phyloP scores from a whole-genome alignment of 345 rosid genomes.

The Cochlearia excelsa region DNA sequence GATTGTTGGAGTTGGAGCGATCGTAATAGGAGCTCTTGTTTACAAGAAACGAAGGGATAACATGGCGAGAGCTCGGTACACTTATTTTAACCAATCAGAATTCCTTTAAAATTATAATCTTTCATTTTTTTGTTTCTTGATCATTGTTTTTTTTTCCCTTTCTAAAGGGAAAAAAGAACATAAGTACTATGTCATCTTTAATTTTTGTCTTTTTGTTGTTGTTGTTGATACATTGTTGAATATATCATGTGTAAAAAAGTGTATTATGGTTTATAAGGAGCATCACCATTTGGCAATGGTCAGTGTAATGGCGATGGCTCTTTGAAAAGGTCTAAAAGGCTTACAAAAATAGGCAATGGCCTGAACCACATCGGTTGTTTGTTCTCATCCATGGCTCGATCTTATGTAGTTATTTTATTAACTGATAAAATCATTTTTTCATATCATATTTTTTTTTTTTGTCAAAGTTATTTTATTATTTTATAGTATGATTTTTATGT shows the following conservation, averaged over 20 bases:
- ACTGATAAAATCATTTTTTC: too few relatives aligned
- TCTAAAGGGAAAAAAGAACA: not conserved
- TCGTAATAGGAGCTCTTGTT: conserved; percentile 34
- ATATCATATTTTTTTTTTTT: too few relatives aligned
- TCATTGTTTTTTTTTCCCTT: not conserved
- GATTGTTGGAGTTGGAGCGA: conserved; percentile 18
- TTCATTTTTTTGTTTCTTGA: too few relatives aligned
- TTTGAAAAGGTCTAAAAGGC: conserved; percentile 73
- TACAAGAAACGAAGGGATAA: conserved; percentile 40
- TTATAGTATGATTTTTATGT: too few relatives aligned
- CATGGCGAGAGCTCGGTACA: conserved; percentile 35
- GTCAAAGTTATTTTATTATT: too few relatives aligned
- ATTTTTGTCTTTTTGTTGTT: not conserved
- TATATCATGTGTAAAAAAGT: conserved; percentile 5
- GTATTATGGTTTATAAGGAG: conserved; percentile 38
- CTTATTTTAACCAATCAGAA: conserved; percentile 29
- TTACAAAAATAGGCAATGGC: conserved; percentile 38
- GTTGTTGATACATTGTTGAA: not conserved
- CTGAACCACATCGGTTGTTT: too few relatives aligned
- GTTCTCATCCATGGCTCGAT: too few relatives aligned
- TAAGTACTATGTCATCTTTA: too few relatives aligned
- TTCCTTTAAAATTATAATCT: conserved; percentile 17
- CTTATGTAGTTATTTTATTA: too few relatives aligned
- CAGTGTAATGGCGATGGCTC: conserved; percentile 90
- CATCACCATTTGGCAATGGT: conserved; percentile 95